phyloP scores from a whole-genome alignment of 495 filamentous ascomycete genomes.

The Hyaloscypha bicolor region DNA sequence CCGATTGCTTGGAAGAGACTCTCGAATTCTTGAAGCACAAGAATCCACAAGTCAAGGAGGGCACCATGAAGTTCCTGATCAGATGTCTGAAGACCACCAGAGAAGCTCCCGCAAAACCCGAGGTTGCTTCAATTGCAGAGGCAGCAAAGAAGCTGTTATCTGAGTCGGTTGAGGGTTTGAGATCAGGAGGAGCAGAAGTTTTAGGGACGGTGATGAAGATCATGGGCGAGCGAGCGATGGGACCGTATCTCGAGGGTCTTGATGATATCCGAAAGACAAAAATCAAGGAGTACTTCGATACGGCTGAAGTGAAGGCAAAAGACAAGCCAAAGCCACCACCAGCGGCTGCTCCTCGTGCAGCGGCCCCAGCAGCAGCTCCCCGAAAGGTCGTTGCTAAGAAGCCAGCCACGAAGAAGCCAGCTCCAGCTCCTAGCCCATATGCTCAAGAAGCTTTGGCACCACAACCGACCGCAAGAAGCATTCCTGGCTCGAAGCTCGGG shows the following conservation, averaged over 20 bases:
- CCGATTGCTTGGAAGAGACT: slow-evolving; percentile 88
- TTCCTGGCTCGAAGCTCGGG: slow-evolving; percentile 61
- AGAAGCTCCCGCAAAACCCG: slow-evolving; percentile 78
- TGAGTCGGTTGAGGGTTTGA: slow-evolving; percentile 80
- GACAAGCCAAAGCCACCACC: slow-evolving; percentile 87
- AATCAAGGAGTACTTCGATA: slow-evolving; percentile 92
- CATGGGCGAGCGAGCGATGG: slow-evolving; percentile 96
- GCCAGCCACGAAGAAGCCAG: slow-evolving; percentile 46
- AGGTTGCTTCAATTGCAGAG: slow-evolving; percentile 84
- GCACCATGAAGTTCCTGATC: slow-evolving; percentile 87
- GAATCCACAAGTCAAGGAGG: slow-evolving; percentile 96
- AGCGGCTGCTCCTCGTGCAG: slow-evolving; percentile 50
- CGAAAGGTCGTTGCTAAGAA: slow-evolving; percentile 53
- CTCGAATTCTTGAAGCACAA: slow-evolving; percentile 86
- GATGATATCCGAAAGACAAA: slow-evolving; percentile 97
- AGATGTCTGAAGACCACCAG: slow-evolving; percentile 83
- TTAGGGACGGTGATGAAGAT: slow-evolving; percentile 98
- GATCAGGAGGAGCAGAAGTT: slow-evolving; percentile 87
- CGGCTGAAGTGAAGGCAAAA: slow-evolving; percentile 94
- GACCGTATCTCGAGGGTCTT: slow-evolving; percentile 87
- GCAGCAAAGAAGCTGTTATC: slow-evolving; percentile 84
- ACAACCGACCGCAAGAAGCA: slow-evolving; percentile 60
- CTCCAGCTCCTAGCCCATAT: slow-evolving; percentile 41
- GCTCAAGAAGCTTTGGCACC: slow-evolving; percentile 51
- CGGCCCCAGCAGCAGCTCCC: slow-evolving; percentile 58